These are phyloP conservation scores for Russula olivacea DNA, from an alignment of 768 basidiomycete genomes.

Conservation along the genomic window DNA sequence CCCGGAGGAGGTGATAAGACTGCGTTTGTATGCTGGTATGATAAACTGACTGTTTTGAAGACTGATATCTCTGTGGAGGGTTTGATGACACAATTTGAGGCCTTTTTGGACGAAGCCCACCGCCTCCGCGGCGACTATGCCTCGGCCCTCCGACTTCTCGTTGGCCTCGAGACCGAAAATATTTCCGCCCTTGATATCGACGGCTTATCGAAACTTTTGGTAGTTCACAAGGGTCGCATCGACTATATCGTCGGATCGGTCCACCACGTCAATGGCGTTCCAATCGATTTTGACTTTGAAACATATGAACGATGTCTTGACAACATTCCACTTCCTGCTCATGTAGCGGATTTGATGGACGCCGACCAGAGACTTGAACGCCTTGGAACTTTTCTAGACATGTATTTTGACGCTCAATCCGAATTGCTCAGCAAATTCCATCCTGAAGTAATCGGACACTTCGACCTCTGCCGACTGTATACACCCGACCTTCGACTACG, in stretches of 20 bases:
- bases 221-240: conserved; percentile 44
- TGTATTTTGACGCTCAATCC: conserved; percentile 86
- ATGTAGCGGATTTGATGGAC: conserved; percentile 29
- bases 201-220: conserved; percentile 48
- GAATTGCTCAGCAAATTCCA: conserved; percentile 59
- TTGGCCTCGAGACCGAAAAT: conserved; percentile 91
- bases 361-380: conserved; percentile 27
- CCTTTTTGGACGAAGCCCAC: conserved; percentile 74
- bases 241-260: conserved; percentile 91
- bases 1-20: conserved; percentile 79
- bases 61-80: conserved; percentile 44
- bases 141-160: conserved; percentile 63
- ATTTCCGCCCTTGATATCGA: conserved; percentile 66
- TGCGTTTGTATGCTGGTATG: conserved; percentile 3
- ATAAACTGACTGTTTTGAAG: conserved; percentile 36
- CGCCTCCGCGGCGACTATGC: conserved; percentile 62
- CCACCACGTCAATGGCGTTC: conserved; percentile 82
- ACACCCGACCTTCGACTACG: conserved; percentile 52
- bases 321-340: conserved; percentile 32
- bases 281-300: conserved; percentile 84
- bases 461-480: conserved; percentile 90
- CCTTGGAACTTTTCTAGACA: conserved; percentile 46
- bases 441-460: conserved; percentile 89
- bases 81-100: conserved; percentile 59
- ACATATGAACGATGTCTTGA: conserved; percentile 62